Evolutionary conservation across 1,284 basidiomycete species (phyloP).

Genomic region (Apiotrichum siamense): DNA sequence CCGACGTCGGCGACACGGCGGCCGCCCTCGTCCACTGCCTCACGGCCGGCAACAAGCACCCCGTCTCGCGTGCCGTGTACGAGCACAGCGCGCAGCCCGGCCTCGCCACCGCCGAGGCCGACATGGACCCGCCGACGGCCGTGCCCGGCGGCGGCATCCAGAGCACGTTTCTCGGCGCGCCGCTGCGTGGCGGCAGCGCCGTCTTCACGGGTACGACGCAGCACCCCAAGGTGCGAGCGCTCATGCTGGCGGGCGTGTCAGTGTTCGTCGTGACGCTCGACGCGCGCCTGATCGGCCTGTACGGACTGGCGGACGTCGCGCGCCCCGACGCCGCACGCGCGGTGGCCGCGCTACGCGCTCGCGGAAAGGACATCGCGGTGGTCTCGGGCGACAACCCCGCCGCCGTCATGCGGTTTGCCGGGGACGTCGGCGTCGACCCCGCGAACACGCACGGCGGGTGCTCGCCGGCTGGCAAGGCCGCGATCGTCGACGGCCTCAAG

Average conservation of each 20-base stretch:
- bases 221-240: background rate
- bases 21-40: background rate
- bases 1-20: background rate
- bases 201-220: background rate
- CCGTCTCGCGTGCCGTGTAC: background rate
- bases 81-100: background rate
- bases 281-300: background rate
- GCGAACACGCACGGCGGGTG: background rate
- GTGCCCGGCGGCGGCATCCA: background rate
- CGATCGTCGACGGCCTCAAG: background rate
- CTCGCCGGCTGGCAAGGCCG: background rate
- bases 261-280: slow-evolving; percentile 2
- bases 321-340: background rate
- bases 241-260: background rate
- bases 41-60: background rate
- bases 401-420: background rate
- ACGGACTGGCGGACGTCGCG: background rate
- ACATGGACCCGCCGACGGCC: background rate
- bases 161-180: background rate
- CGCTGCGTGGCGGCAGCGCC: background rate
- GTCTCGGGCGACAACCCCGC: slow-evolving; percentile 1
- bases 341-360: background rate
- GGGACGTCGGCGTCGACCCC: background rate
- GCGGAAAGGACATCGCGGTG: slow-evolving; percentile 14
- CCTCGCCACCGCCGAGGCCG: background rate